Base-by-base conservation (phyloP, 1,284 basidiomycete species). In the Sparassis latifolia region DNA sequence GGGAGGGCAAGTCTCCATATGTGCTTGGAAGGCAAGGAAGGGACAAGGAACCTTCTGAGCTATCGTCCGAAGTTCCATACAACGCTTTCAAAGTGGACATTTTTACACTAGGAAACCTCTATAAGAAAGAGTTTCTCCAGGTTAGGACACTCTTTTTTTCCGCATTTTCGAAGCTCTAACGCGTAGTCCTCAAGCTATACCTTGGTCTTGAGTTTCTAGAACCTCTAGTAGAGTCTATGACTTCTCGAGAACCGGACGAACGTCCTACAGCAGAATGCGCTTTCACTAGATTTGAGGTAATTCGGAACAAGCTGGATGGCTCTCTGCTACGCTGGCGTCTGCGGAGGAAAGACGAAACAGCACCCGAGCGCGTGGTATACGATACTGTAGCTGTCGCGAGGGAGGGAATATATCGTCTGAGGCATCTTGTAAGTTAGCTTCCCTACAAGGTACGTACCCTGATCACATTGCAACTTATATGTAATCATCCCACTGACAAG, bases 21-120 rank as follows among this genome's bases (percentile, higher is more conserved):
- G 57, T 53, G 0, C 9, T 54, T 10, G 56, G 55, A 0, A 48
- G 48, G 1, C 42, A 55, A 9, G 63, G 64, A 0, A 47, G 58
- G 12, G 60, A 64, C 42, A 47, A 49, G 10, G 52, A 60, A 0
- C 58, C 61, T 1, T 65, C 66, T 0, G 66, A 67, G 42, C 52
- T 66, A 0, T 63, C 60, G 0, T 39, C 47, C 3, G 39, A 33
- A 3, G 44, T 53, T 2, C 59, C 62, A 0, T 66, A 65, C 46
- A 57, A 66, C 42, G 56, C 65, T 0, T 64, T 63, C 56, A 58
- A 59, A 45, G 54, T 61, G 30, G 65, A 67, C 42, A 56, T 67
- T 10, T 66, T 53, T 52, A 50, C 59, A 1, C 38, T 67, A 1
- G 63, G 62, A 1, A 58, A 64, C 33, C 32, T 65, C 2, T 62